These are phyloP conservation scores for Bruguiera gymnorhiza DNA, from an alignment of 345 rosid species.

Conservation along the genomic window DNA sequence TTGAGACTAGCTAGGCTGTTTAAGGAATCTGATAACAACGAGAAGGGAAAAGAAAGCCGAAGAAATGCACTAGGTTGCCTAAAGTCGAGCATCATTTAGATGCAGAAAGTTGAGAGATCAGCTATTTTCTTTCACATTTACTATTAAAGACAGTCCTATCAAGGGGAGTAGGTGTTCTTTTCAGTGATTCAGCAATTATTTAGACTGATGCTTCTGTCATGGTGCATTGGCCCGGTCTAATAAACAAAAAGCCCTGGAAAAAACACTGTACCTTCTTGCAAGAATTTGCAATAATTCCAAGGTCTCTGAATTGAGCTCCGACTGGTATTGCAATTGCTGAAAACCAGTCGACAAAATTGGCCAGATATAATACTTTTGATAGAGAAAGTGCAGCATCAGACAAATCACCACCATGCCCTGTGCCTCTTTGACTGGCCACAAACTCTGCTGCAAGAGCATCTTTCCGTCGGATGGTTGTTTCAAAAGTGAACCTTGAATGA, in stretches of 20 bases:
- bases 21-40: conserved; percentile 2
- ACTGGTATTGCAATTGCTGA: conserved; percentile 65
- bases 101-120: neutral
- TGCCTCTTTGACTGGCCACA: conserved; percentile 43
- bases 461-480: conserved; percentile 51
- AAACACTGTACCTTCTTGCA: conserved; percentile 50
- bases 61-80: neutral
- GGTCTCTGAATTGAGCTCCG: conserved; percentile 75
- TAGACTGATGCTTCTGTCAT: too few species aligned
- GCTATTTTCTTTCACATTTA: neutral
- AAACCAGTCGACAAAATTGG: conserved; percentile 61
- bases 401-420: conserved; percentile 22
- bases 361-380: conserved; percentile 60
- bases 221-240: too few species aligned
- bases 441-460: conserved; percentile 68
- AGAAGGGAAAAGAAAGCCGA: neutral
- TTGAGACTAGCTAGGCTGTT: neutral
- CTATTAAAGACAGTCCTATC: neutral
- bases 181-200: too few species aligned
- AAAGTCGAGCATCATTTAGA: neutral
- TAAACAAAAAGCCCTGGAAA: neutral
- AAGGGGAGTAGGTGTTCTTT: too few species aligned
- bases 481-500: conserved; percentile 57
- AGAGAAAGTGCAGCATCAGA: conserved; percentile 53
- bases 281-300: conserved; percentile 37